Percentiles rank a stretch among this genome's conserved stretches.
These are phyloP conservation scores for Trichaptum fuscoviolaceum DNA, from an alignment of 768 basidiomycete species.

Conservation along the genomic window DNA sequence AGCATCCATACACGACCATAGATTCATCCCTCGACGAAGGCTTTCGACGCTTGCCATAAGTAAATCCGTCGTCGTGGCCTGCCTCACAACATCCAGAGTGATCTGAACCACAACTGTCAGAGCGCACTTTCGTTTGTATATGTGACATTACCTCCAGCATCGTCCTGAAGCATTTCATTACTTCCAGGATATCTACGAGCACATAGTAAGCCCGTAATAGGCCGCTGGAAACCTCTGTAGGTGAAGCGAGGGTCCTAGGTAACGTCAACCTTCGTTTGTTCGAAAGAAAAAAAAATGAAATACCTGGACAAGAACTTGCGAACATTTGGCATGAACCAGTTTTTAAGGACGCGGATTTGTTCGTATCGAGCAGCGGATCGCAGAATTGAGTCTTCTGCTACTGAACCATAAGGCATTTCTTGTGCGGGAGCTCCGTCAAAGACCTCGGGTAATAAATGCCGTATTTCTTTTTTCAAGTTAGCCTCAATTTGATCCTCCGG, in stretches of 20 bases:
- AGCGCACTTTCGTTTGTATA: not conserved
- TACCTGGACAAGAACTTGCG: constrained; percentile 50
- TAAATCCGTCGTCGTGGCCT: constrained; percentile 45
- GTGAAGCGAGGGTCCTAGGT: not conserved
- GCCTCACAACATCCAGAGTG: constrained; percentile 40
- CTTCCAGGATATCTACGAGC: constrained; percentile 54
- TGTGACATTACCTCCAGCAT: constrained; percentile 55
- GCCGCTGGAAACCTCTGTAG: constrained; percentile 4
- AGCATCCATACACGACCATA: constrained; percentile 76
- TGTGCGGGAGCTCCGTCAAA: constrained; percentile 47
- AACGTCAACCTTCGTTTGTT: not conserved
- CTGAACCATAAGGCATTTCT: not conserved
- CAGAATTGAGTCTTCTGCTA: constrained; percentile 25
- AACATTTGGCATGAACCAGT: constrained; percentile 73
- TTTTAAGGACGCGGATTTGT: constrained; percentile 62
- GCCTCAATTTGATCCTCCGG: constrained; percentile 68
- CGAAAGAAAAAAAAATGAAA: constrained; percentile 9
- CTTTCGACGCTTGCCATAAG: constrained; percentile 63
- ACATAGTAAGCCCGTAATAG: constrained; percentile 54
- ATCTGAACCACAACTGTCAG: constrained; percentile 19
- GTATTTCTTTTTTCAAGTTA: constrained; percentile 66
- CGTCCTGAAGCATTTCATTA: constrained; percentile 58
- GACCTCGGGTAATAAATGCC: constrained; percentile 55
- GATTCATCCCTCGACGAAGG: constrained; percentile 61
- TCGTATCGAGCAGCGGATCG: constrained; percentile 63